phyloP scores from a whole-genome alignment of 2,329 filamentous ascomycete genomes.

The Sporothrix humicola region DNA sequence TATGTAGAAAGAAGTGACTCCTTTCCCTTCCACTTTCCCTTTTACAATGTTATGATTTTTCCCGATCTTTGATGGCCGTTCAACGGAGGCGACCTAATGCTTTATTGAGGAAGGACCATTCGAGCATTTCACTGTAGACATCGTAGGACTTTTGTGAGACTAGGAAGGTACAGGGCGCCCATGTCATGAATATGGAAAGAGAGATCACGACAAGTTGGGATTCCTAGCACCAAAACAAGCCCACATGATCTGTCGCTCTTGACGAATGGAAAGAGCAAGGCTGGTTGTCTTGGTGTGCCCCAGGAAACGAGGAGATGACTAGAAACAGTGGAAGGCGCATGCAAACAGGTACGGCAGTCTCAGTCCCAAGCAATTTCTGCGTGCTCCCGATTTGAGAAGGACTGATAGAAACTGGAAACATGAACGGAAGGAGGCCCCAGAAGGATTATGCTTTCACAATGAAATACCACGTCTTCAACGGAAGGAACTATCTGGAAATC shows the following conservation, averaged over 20 bases:
- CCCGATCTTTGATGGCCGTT: neutral
- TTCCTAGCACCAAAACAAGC: neutral
- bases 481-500: neutral
- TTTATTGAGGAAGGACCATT: neutral
- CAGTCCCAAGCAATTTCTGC: neutral
- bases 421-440: slow-evolving; percentile 5
- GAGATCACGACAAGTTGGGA: neutral
- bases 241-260: neutral
- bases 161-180: slow-evolving; percentile 4
- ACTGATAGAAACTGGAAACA: neutral
- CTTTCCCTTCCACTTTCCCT: neutral
- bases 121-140: neutral
- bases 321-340: neutral
- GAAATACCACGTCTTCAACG: neutral
- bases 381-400: slow-evolving; percentile 7
- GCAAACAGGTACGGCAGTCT: slow-evolving; percentile 7
- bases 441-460: neutral
- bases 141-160: neutral
- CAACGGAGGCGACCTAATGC: slow-evolving; percentile 1
- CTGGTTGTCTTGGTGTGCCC: slow-evolving; percentile 4
- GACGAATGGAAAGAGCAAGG: slow-evolving; percentile 5
- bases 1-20: neutral
- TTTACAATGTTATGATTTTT: slow-evolving; percentile 17
- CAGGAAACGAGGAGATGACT: neutral
- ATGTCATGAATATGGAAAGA: neutral